Evolutionary conservation across 495 filamentous ascomycete species (phyloP), one percentile per base, ranked within the genome.

Genomic region (Neurospora discreta): DNA sequence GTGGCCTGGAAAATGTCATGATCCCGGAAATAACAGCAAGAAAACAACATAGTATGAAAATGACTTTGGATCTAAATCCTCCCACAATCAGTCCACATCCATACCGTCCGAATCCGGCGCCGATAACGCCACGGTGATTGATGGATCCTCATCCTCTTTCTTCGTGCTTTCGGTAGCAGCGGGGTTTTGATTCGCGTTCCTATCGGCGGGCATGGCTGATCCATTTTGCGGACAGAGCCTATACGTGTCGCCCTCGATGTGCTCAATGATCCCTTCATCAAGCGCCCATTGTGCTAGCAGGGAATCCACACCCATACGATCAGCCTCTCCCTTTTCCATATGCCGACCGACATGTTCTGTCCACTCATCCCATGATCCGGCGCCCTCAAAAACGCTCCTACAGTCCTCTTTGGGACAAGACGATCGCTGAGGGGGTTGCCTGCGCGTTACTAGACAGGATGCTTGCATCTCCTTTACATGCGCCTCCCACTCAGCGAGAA

Each of bases 281-380:
- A 88, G 74, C 5, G 88, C 86, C 87, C 88, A 90, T 65, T 84
- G 78, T 3, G 86, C 83, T 46, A 90, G 75, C 16, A 84, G 74
- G 7, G 77, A 74, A 74, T 90, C 88, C 36, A 87, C 83, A 0
- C 81, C 84, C 70, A 88, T 77, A 15, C 82, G 75, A 39, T 75
- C 73, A 40, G 85, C 86, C 74, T 89, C 88, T 11, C 83, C 82
- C 74, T 87, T 86, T 78, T 97, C 93, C 83, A 94, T 91, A 78
- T 97, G 95, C 39, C 90, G 85, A 0, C 94, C 95, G 3, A 99
- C 92, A 79, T 99, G 95, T 78, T 99, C 95, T 75, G 96, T 93
- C 78, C 94, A 90, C 65, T 90, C 86, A 68, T 97, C 92, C 94
- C 94, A 98, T 40, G 88, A 91, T 0, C 84, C 86, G n/a, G 82